These are phyloP conservation scores for Vararia minispora DNA, from an alignment of 768 basidiomycete genomes.

Conservation along the genomic window DNA sequence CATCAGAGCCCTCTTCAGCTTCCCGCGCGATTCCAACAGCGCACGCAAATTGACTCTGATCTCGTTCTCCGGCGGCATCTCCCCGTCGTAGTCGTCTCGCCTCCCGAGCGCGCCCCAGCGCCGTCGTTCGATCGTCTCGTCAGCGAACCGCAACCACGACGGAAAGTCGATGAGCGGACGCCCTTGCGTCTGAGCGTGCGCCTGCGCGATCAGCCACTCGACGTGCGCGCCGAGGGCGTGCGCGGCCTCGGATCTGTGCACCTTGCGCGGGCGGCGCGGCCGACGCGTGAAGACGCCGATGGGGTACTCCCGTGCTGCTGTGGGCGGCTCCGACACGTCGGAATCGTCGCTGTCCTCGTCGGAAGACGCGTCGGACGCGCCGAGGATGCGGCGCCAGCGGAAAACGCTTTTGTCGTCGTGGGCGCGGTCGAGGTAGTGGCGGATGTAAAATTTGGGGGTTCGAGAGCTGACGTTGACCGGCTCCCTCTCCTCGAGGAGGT, in stretches of 20 bases:
- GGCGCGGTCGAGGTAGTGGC: constrained; percentile 29
- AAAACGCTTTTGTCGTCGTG: too few relatives aligned
- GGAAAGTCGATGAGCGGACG: constrained; percentile 28
- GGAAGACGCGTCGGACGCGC: constrained; percentile 14
- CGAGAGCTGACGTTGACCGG: constrained; percentile 24
- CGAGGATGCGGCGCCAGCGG: constrained; percentile 26
- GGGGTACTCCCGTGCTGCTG: background rate
- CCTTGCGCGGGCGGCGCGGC: constrained; percentile 32
- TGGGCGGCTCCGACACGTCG: background rate
- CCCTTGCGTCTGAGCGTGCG: constrained; percentile 23
- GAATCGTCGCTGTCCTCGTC: background rate
- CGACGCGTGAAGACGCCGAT: constrained; percentile 17
- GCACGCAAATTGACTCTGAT: background rate
- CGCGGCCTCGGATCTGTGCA: constrained; percentile 41
- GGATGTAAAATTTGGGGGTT: constrained; percentile 39
- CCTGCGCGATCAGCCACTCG: constrained; percentile 47
- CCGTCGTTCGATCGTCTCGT: constrained; percentile 7
- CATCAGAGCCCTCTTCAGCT: too few relatives aligned
- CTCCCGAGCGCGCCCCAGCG: background rate
- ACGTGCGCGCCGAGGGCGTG: constrained; percentile 42
- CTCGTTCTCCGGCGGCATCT: constrained; percentile 4
- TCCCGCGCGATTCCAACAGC: background rate
- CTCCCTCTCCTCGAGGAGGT: constrained; percentile 27
- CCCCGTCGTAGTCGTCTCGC: background rate
- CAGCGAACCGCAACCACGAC: constrained; percentile 35